Base-by-base conservation (phyloP, 2,329 filamentous ascomycete genomes). In the Sporothrix schenckii region DNA sequence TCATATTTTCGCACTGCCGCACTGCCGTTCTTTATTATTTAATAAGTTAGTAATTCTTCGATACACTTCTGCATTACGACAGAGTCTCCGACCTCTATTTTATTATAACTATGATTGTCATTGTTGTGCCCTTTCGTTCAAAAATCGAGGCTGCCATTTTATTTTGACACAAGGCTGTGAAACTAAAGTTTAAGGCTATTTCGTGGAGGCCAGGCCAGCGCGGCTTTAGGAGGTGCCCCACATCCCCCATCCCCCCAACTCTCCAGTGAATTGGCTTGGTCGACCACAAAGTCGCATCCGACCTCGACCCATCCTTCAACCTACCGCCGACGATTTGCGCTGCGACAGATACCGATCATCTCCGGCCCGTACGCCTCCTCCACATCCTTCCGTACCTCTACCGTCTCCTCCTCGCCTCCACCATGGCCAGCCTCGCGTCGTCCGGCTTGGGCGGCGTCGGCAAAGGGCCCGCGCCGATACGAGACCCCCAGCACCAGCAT, bases 381-480 rank as follows among this genome's bases (percentile, higher is more conserved):
- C 24, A 52, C 21, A 13, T 5, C 41, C 11, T 27, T 41, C 9
- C 34, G 5, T 2, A 9, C 21, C 5, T 13, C 73, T 21, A 19
- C 49, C 49, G n/a, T 19, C 4, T 24, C 44, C 44, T n/a, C 52
- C 19, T 19, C 24, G 2, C 21, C 53, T 13, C 27, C 16, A 34
- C n/a, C 39, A 68, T 49, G 50, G 60, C 66, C 53, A 63, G 21
- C 70, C 50, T 65, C n/a, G 49, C 66, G 39, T 54, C 65, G 44
- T 58, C 68, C 24, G 49, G 56, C 47, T 69, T 72, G 53, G 68
- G 68, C 71, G 63, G 65, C 68, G 56, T 66, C 19, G 54, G 44
- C 54, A 72, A 72, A 39, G 69, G 54, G 9, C 68, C 70, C n/a
- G 65, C 66, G 56, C 58, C 71, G 27, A 34, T 69, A 24, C 70